Evolutionary conservation across 352 stramenopile species (phyloP), one percentile per base, ranked within the genome.

Genomic region (Blastocystis hominis): DNA sequence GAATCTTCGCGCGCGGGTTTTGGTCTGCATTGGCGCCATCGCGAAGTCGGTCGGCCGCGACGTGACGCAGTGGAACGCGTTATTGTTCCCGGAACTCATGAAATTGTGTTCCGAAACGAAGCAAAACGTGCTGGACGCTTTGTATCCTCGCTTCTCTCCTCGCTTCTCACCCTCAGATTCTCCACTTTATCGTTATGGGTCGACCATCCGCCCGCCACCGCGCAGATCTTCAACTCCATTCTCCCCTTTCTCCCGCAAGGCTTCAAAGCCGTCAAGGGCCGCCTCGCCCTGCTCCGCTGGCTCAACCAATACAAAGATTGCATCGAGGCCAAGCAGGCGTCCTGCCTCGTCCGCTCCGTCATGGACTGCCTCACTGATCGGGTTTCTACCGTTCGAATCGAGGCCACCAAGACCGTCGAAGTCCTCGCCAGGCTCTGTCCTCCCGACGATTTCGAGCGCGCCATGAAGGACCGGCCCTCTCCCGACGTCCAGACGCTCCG

Each of bases 321-420:
- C 7, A 38, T 84, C 6, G 47, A 84, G 3, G 9, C 10, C 1
- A 64, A 63, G 47, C 42, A 50, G 9, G 50, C 20, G 24, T 4
- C 50, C 40, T 13, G 17, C 5, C 13, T 84, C 15, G 6, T 61
- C 10, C n/a, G n/a, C 24, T 24, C 4, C 38, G 7, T 84, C 3
- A 53, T 84, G n/a, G 72, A 84, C 56, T 84, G 72, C n/a, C 50
- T 84, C 6, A 84, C 72, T 3, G 54, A 64, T 46, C 59, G 62
- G 30, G 72, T 36, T 2, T 47, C 72, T 6, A 36, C 24, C 34
- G 72, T 84, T 0, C 46, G 72, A 20, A 68, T 40, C 2, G 15
- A 84, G 34, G 72, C 72, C 2, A 13, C 10, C n/a, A 42, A 20
- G n/a, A 34, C 62, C 17, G 13, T 84, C 4, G 54, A 84, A 46